Percentiles rank a stretch among this genome's conserved stretches.
phyloP scores from a whole-genome alignment of 106 monocot genomes.

The Dactylorhiza incarnata region DNA sequence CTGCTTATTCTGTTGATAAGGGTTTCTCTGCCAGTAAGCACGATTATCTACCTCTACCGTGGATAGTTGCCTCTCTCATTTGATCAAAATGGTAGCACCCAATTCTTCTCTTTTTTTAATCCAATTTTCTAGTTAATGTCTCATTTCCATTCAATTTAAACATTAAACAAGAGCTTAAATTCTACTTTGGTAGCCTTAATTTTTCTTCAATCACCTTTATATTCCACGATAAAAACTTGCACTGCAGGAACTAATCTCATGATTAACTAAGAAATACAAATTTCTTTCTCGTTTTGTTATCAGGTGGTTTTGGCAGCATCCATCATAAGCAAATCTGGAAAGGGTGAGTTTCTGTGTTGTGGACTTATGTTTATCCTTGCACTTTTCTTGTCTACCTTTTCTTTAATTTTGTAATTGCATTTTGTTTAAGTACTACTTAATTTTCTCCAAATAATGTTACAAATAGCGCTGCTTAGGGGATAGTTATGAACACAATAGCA shows the following conservation, averaged over 20 bases:
- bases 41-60: neutral
- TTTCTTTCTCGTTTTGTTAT: neutral
- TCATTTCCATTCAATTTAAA: neutral
- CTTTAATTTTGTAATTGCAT: neutral
- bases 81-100: slow-evolving; percentile 1
- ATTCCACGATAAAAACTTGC: neutral
- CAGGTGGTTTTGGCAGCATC: slow-evolving; percentile 30
- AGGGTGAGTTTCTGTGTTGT: slow-evolving; percentile 10
- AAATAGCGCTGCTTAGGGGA: neutral
- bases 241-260: neutral
- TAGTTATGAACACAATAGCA: neutral
- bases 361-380: neutral
- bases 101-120: slow-evolving; percentile 1
- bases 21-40: neutral
- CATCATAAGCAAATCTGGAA: slow-evolving; percentile 21
- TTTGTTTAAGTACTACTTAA: neutral
- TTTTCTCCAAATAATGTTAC: neutral
- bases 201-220: neutral
- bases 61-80: neutral
- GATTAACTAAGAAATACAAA: neutral
- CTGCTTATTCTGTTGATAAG: neutral
- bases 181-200: neutral
- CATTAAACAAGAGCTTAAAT: neutral
- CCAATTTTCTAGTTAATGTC: neutral
- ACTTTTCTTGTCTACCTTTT: neutral